These are phyloP conservation scores for Penicillium flavigenum DNA, from an alignment of 495 filamentous ascomycete species.

Conservation along the genomic window DNA sequence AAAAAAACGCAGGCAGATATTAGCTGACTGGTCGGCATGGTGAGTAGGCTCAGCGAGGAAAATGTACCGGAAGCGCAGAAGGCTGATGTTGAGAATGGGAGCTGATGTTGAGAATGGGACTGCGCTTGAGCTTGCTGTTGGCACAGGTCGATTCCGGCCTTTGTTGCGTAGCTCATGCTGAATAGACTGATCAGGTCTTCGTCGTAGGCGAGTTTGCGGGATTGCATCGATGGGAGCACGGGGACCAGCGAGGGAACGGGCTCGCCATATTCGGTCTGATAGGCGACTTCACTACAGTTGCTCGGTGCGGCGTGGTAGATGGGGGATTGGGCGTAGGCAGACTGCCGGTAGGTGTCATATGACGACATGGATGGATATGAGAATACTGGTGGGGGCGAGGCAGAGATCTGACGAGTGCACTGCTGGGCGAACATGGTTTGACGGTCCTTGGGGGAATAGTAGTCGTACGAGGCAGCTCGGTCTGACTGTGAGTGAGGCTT, in stretches of 20 bases:
- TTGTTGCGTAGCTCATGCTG: constrained; percentile 70
- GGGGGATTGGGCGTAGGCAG: constrained; percentile 60
- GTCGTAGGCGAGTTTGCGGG: constrained; percentile 42
- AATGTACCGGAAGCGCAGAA: constrained; percentile 43
- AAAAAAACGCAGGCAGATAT: constrained; percentile 24
- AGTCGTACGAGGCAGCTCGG: constrained; percentile 34
- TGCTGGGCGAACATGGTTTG: constrained; percentile 62
- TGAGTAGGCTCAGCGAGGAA: constrained; percentile 48
- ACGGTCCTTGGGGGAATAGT: constrained; percentile 48
- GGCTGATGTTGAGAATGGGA: background rate
- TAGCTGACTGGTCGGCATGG: constrained; percentile 19
- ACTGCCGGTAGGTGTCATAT: constrained; percentile 64
- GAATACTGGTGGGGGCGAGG: constrained; percentile 71
- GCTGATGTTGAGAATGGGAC: constrained; percentile 1
- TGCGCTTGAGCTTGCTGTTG: constrained; percentile 35
- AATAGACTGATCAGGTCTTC: constrained; percentile 73
- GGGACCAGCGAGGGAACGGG: constrained; percentile 63
- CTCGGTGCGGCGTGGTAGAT: constrained; percentile 65
- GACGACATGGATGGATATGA: constrained; percentile 69
- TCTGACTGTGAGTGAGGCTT: constrained; percentile 37
- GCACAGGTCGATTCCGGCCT: constrained; percentile 73
- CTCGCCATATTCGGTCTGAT: constrained; percentile 63
- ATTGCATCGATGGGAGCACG: constrained; percentile 53
- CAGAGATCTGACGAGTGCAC: constrained; percentile 67
- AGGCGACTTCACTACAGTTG: constrained; percentile 55